A percentile compares a stretch with the other conserved stretches of the same genome.
Evolutionary conservation across 345 rosid species (phyloP).

Genomic region (thale cress (Arabidopsis thaliana)): DNA sequence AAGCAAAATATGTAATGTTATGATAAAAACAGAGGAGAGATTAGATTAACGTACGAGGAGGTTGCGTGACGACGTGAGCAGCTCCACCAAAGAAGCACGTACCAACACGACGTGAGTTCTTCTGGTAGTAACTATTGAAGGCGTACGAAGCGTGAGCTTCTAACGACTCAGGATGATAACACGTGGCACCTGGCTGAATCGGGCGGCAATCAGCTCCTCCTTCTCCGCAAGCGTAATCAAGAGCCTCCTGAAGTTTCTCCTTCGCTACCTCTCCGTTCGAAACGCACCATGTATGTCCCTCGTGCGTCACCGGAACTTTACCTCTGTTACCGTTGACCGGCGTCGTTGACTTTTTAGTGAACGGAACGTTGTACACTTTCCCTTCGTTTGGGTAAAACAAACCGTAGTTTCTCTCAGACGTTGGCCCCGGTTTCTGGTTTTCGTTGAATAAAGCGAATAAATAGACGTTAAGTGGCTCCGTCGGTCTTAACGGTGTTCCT

Average conservation of each 20-base stretch:
- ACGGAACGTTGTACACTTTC: slow-evolving; percentile 69
- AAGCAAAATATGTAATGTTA: not conserved
- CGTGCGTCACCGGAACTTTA: slow-evolving; percentile 40
- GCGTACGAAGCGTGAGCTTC: slow-evolving; percentile 91
- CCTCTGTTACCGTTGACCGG: slow-evolving; percentile 41
- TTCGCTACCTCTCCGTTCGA: slow-evolving; percentile 54
- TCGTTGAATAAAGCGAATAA: slow-evolving; percentile 87
- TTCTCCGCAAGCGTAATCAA: slow-evolving; percentile 86
- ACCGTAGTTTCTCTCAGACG: slow-evolving; percentile 88
- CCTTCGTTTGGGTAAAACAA: slow-evolving; percentile 68
- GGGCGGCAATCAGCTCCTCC: slow-evolving; percentile 91
- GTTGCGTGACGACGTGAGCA: slow-evolving; percentile 69
- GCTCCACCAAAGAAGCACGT: slow-evolving; percentile 76
- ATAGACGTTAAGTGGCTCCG: slow-evolving; percentile 60
- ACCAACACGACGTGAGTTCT: slow-evolving; percentile 63
- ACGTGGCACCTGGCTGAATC: slow-evolving; percentile 74
- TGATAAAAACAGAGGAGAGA: not conserved
- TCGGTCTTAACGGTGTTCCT: slow-evolving; percentile 43
- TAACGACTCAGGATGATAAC: slow-evolving; percentile 63
- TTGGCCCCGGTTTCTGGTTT: slow-evolving; percentile 77
- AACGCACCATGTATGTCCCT: slow-evolving; percentile 83
- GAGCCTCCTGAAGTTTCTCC: slow-evolving; percentile 62
- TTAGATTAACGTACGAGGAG: slow-evolving; percentile 62
- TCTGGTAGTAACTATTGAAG: slow-evolving; percentile 90
- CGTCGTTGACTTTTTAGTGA: slow-evolving; percentile 32